Evolutionary conservation across 1,284 basidiomycete species (phyloP).

Genomic region (Grifola frondosa): DNA sequence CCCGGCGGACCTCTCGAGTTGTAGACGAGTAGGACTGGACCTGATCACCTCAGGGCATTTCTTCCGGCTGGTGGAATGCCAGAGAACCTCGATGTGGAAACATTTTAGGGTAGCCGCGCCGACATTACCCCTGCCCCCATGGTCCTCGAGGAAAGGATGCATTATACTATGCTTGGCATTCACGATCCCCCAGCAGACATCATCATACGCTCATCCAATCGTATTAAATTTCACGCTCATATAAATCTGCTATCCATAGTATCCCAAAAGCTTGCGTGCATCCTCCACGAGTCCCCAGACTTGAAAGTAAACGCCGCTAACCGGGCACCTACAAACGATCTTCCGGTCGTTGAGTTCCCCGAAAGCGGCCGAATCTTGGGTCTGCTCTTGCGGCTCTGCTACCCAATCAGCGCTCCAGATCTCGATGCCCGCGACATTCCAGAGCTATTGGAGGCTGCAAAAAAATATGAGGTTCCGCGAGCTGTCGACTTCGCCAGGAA

Average conservation of each 20-base stretch:
- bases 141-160: no score
- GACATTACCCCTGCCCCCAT: no score
- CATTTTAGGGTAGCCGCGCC: no score
- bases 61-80: no score
- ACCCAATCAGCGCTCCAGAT: slow-evolving; percentile 12
- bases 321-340: no score
- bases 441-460: slow-evolving; percentile 18
- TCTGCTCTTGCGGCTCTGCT: slow-evolving; percentile 43
- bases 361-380: slow-evolving; percentile 3
- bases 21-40: no score
- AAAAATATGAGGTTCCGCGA: slow-evolving; percentile 21
- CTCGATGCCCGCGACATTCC: slow-evolving; percentile 4
- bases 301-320: no score
- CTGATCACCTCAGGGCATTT: no score
- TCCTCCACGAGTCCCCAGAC: no score
- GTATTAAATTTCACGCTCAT: slow-evolving; percentile 18
- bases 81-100: no score
- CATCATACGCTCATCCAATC: slow-evolving; percentile 30
- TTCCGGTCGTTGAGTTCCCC: slow-evolving; percentile 4
- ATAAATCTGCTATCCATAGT: slow-evolving; percentile 18
- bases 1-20: no score
- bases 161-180: no score
- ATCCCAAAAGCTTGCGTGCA: slow-evolving; percentile 14
- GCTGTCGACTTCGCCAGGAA: slow-evolving; percentile 2
- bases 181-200: slow-evolving; percentile 28